phyloP scores from a whole-genome alignment of 2,329 filamentous ascomycete species.

The Penicillium sp. region DNA sequence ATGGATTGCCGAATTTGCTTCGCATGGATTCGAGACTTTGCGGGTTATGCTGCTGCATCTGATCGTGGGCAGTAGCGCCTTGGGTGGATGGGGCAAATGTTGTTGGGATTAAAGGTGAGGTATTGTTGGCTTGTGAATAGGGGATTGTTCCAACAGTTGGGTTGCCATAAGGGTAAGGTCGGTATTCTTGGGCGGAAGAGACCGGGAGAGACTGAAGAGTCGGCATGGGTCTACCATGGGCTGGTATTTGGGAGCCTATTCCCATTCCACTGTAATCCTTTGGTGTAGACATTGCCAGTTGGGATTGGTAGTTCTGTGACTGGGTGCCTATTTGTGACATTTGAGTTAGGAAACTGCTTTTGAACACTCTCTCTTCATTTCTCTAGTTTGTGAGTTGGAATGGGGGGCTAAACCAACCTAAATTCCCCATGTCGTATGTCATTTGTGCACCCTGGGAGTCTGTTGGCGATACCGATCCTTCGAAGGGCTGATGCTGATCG shows the following conservation, averaged over 20 bases:
- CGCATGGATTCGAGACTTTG: conserved; percentile 27
- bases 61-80: conserved; percentile 22
- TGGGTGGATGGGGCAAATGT: conserved; percentile 33
- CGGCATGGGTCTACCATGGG: conserved; percentile 28
- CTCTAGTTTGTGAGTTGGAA: neutral
- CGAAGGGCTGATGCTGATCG: conserved; percentile 29
- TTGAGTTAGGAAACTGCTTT: conserved; percentile 7
- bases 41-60: conserved; percentile 21
- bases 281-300: conserved; percentile 28
- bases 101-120: conserved; percentile 38
- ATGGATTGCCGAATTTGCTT: conserved; percentile 27
- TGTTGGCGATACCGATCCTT: conserved; percentile 36
- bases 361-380: neutral
- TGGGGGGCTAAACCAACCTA: conserved; percentile 24
- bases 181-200: conserved; percentile 36
- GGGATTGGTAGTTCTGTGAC: conserved; percentile 28
- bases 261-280: conserved; percentile 27
- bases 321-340: conserved; percentile 25
- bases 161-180: conserved; percentile 31
- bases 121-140: conserved; percentile 32
- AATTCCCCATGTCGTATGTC: conserved; percentile 28
- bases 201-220: conserved; percentile 33
- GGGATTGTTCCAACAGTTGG: conserved; percentile 31
- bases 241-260: conserved; percentile 27
- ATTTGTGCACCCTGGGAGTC: conserved; percentile 28